Conservation (phyloP, 371 early-diverging fungal genomes). For the Mortierella sp. region DNA sequence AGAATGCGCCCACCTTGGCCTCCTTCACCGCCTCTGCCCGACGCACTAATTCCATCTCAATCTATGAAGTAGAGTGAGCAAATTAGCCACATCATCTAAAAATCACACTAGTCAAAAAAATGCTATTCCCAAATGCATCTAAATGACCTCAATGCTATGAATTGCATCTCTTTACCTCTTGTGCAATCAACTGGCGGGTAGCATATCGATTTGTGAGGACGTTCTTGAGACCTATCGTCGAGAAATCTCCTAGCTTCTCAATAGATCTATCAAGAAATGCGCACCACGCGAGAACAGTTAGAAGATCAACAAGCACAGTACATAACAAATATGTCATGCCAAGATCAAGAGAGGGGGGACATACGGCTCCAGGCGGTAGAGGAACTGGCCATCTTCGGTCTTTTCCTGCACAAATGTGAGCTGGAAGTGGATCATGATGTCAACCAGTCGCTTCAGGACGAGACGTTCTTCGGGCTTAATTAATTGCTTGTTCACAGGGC, state of each 20-base stretch:
- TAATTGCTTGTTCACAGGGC: slow-evolving; percentile 77
- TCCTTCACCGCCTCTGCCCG: slow-evolving; percentile 62
- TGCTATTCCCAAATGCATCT: too few species aligned
- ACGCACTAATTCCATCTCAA: slow-evolving; percentile 72
- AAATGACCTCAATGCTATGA: not conserved
- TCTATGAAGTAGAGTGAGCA: slow-evolving; percentile 53
- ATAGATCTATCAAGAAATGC: slow-evolving; percentile 63
- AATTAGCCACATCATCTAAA: not conserved
- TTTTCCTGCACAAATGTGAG: slow-evolving; percentile 81
- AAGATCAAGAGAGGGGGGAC: slow-evolving; percentile 30
- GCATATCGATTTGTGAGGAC: slow-evolving; percentile 76
- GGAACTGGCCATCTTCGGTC: slow-evolving; percentile 75
- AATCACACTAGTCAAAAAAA: not conserved
- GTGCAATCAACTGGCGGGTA: slow-evolving; percentile 82
- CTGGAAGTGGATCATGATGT: slow-evolving; percentile 82
- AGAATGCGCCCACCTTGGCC: slow-evolving; percentile 18
- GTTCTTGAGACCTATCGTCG: slow-evolving; percentile 56
- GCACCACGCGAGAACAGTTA: not conserved
- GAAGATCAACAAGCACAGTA: not conserved
- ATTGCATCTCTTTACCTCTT: slow-evolving; percentile 70
- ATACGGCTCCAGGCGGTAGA: slow-evolving; percentile 86
- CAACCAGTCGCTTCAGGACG: slow-evolving; percentile 73
- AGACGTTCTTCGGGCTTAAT: slow-evolving; percentile 78
- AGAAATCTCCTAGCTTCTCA: slow-evolving; percentile 65
- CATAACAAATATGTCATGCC: not conserved